Evolutionary conservation across 2,329 filamentous ascomycete species (phyloP), one percentile per base, ranked within the genome.

Genomic region (Neofusicoccum cordaticola): DNA sequence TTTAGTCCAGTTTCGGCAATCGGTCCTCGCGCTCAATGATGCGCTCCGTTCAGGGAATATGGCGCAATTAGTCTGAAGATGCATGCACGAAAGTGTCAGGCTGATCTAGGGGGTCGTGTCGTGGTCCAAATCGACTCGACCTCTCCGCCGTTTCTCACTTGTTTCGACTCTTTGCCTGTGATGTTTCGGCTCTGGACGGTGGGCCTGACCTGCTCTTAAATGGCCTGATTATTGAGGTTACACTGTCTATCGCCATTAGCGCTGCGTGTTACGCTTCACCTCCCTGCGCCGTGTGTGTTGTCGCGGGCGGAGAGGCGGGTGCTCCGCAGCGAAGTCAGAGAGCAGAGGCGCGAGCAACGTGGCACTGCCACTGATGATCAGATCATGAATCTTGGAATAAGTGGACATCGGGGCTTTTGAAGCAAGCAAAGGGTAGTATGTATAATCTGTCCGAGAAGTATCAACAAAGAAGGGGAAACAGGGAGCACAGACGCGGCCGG

Each of bases 381-480:
- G 37, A 39, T 39, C 37, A 39, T 34, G 37, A 8, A 22, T 57
- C 22, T 37, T 13, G 12, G n/a, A n/a, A 60, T 47, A 17, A 4
- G 27, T 22, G n/a, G 22, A 37, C 22, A 35, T 60, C 39, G 56
- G 37, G 19, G 31, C 31, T 35, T 22, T 35, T 60, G 4, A 11
- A 45, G 22, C 31, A 45, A 47, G 56, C 35, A 60, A 48, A 60
- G 11, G 6, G 17, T 60, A 34, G n/a, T 47, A 34, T 17, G 27
- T 31, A 44, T 12, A 22, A n/a, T 47, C 44, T 37, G 41, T 47
- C 31, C 17, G 17, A 37, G 37, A 60, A 47, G 56, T 60, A 60
- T 60, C 56, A 35, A 60, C 56, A 60, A 19, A 19, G 56, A 60
- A 60, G 56, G 42, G 56, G 27, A 44, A 56, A 44, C 19, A 22